Percentiles rank a stretch among this genome's conserved stretches.
These are phyloP conservation scores for Hapsidospora chrysogenum DNA, from an alignment of 495 filamentous ascomycete species.

Conservation along the genomic window DNA sequence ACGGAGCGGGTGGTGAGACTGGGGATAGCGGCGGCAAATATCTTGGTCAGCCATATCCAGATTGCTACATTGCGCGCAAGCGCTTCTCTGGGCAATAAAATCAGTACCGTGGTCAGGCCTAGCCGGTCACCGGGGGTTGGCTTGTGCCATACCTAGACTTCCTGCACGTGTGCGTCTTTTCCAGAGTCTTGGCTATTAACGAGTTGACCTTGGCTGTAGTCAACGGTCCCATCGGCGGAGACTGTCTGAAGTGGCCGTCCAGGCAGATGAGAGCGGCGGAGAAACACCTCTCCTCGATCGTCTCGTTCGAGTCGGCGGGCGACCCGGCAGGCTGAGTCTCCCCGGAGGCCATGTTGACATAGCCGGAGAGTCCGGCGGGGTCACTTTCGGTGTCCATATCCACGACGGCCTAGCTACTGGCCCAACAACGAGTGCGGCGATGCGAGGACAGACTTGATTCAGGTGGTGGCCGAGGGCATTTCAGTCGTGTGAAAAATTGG, in stretches of 20 bases:
- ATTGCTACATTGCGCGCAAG: conserved; percentile 42
- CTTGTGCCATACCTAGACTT: conserved; percentile 30
- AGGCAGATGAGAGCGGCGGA: conserved; percentile 32
- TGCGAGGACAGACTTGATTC: too few species aligned
- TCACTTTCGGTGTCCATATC: too few species aligned
- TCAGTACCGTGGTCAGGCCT: background rate
- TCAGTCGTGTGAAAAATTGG: too few species aligned
- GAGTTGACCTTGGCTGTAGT: conserved; percentile 29
- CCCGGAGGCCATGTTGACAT: too few species aligned
- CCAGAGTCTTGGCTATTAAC: conserved; percentile 32
- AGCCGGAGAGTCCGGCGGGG: too few species aligned
- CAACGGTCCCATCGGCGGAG: conserved; percentile 27
- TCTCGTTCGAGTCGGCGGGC: conserved; percentile 23
- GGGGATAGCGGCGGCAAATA: conserved; percentile 20
- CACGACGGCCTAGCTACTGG: too few species aligned
- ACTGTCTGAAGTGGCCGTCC: conserved; percentile 35
- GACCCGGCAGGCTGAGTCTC: too few species aligned
- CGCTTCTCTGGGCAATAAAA: conserved; percentile 29
- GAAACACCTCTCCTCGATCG: conserved; percentile 39
- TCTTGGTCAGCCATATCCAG: conserved; percentile 46
- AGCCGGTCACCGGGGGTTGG: background rate
- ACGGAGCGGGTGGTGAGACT: conserved; percentile 19
- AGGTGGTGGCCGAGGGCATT: too few species aligned
- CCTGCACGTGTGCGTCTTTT: conserved; percentile 32
- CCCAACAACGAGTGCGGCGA: too few species aligned